Conservation (phyloP, 768 basidiomycete species). For the Leucocoprinus sp. region DNA sequence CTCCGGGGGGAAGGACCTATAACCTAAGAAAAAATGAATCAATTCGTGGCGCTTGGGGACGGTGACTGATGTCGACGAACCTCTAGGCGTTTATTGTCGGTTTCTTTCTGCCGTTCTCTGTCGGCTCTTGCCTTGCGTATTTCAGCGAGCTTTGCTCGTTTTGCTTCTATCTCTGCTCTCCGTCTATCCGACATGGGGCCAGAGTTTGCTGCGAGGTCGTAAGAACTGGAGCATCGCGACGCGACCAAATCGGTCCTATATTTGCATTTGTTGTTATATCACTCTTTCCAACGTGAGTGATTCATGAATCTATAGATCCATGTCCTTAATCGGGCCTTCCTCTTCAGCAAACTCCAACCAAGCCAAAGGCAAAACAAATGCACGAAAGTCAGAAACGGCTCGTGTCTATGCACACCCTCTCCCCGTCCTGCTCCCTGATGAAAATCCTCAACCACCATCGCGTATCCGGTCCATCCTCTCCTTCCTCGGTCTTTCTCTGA, state of each 20-base stretch:
- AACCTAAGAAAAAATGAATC: constrained; percentile 2
- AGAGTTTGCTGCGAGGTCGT: neutral
- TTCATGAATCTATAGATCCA: constrained; percentile 12
- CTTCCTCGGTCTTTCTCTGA: constrained; percentile 49
- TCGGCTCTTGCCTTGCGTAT: constrained; percentile 64
- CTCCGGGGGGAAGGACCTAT: constrained; percentile 29
- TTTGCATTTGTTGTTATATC: no score
- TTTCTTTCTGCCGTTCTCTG: constrained; percentile 47
- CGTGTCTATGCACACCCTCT: constrained; percentile 62
- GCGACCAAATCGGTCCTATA: neutral
- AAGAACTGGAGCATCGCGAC: neutral
- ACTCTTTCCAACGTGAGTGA: neutral
- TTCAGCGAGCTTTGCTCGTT: constrained; percentile 80
- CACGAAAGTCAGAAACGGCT: constrained; percentile 55
- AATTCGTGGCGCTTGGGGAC: neutral
- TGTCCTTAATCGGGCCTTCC: constrained; percentile 41
- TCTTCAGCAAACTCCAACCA: constrained; percentile 17
- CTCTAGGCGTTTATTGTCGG: constrained; percentile 25
- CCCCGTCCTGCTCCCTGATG: constrained; percentile 43
- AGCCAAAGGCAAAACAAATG: constrained; percentile 43
- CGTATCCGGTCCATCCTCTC: constrained; percentile 39
- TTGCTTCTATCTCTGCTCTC: constrained; percentile 85
- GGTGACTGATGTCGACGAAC: neutral
- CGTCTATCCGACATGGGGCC: constrained; percentile 52
- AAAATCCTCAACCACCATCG: constrained; percentile 28